Percentiles rank a stretch among this genome's conserved stretches.
Evolutionary conservation across 1,139 yeast species (phyloP).

Genomic region (Yamadazyma pseudoaaseri): DNA sequence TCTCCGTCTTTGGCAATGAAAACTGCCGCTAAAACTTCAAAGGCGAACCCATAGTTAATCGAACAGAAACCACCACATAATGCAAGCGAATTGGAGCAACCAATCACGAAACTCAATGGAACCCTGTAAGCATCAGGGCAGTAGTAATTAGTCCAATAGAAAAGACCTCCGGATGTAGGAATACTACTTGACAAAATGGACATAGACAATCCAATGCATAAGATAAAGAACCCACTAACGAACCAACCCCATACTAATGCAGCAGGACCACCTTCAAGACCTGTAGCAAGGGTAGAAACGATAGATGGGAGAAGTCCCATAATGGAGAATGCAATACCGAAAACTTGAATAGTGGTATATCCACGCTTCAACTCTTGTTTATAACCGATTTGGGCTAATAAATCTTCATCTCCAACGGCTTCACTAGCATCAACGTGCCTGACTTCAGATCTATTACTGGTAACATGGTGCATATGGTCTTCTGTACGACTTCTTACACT

Average conservation of each 20-base stretch:
- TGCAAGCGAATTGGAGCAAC: slow-evolving; percentile 36
- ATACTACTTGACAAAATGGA: slow-evolving; percentile 66
- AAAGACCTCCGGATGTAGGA: slow-evolving; percentile 73
- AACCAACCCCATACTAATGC: slow-evolving; percentile 75
- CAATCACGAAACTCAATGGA: slow-evolving; percentile 46
- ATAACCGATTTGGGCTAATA: slow-evolving; percentile 53
- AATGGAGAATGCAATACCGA: slow-evolving; percentile 53
- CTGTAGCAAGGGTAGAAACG: slow-evolving; percentile 32
- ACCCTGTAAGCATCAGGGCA: slow-evolving; percentile 31
- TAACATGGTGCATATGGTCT: slow-evolving; percentile 21
- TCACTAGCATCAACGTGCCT: slow-evolving; percentile 24
- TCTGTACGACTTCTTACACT: slow-evolving; percentile 18
- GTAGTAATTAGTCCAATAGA: slow-evolving; percentile 51
- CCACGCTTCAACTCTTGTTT: slow-evolving; percentile 50
- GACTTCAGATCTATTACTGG: slow-evolving; percentile 25
- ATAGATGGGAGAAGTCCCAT: slow-evolving; percentile 53
- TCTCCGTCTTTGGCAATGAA: slow-evolving; percentile 29
- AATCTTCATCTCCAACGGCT: slow-evolving; percentile 41
- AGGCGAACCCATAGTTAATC: slow-evolving; percentile 38
- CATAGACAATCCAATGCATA: slow-evolving; percentile 61
- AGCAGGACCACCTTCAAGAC: slow-evolving; percentile 42
- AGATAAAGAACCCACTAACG: slow-evolving; percentile 54
- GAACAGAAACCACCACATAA: slow-evolving; percentile 39
- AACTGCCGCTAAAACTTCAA: slow-evolving; percentile 35
- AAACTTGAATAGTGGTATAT: slow-evolving; percentile 49